These are phyloP conservation scores for Amoebophrya sp. DNA, from an alignment of 169 alveolate species.

Conservation along the genomic window DNA sequence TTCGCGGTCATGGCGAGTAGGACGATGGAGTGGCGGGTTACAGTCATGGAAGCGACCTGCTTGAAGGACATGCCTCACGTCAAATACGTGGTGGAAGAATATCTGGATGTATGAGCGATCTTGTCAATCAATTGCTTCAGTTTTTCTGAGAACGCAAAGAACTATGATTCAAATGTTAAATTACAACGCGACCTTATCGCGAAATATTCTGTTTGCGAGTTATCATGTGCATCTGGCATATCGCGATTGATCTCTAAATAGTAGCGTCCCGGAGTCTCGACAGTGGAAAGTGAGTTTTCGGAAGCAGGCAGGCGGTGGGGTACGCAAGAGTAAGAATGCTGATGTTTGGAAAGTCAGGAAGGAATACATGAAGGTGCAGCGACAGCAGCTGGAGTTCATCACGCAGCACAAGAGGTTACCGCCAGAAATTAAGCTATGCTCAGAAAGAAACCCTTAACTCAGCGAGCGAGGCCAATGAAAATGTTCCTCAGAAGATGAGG, in stretches of 20 bases:
- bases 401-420: background rate
- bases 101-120: too few relatives aligned
- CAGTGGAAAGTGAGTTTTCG: background rate
- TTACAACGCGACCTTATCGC: too few relatives aligned
- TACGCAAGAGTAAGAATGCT: background rate
- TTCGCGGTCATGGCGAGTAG: background rate
- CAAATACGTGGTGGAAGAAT: background rate
- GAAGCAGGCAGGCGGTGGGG: background rate
- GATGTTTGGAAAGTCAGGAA: background rate
- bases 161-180: too few relatives aligned
- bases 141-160: too few relatives aligned
- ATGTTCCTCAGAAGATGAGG: too few relatives aligned
- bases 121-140: too few relatives aligned
- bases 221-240: too few relatives aligned
- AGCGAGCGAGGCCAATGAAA: too few relatives aligned
- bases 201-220: too few relatives aligned
- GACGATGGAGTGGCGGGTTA: background rate
- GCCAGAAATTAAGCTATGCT: background rate
- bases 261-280: background rate
- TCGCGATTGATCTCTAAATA: too few relatives aligned
- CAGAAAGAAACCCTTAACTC: too few relatives aligned
- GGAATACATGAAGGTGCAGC: background rate
- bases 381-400: background rate
- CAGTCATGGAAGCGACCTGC: background rate
- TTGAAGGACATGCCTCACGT: background rate